Base-by-base conservation (phyloP, 495 filamentous ascomycete species). In the Penicillium waksmanii region DNA sequence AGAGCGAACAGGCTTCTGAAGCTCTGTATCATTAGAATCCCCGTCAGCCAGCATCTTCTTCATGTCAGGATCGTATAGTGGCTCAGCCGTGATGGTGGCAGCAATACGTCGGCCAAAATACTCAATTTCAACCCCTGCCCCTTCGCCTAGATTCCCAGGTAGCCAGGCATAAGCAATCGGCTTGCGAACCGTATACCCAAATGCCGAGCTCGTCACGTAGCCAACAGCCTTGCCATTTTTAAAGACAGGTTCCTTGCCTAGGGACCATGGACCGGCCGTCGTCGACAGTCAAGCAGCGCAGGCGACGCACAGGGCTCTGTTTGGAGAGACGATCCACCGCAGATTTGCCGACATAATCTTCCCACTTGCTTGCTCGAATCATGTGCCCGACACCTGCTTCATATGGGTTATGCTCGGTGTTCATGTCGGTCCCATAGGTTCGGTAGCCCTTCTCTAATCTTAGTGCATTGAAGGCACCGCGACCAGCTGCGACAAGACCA, bases 211-310 rank as follows among this genome's bases (percentile, higher is more conserved):
- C 3, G 78, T 82, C 36, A 83, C 71, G 60, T 83, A 83, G 1
- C 80, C 80, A 21, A 67, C 72, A 1, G 73, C 47, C 49, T 72
- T 64, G 21, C 66, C 71, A 4, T 71, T 65, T 12, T 65, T 40
- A 55, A 71, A 82, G 3, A 83, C 77, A 1, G 80, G 80, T 60
- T 83, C 80, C 57, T 82, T 83, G 3, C 80, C 80, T 3, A 83
- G 64, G 64, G 33, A 82, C 67, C 53, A 82, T 62, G 1, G 79
- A 82, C 8, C 60, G 61, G 3, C 77, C 73, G 57, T 83, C 80
- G 46, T 78, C 67, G 47, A 82, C 56, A 0, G 74, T 78, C 19
- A 83, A 61, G 55, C 74, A 76, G 9, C 75, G 69, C 34, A 81
- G 63, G 0, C 65, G 68, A 3, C 75, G 70, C 9, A 63, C 38